Conservation (phyloP, 768 basidiomycete genomes). For the Leccinum uliginosum region DNA sequence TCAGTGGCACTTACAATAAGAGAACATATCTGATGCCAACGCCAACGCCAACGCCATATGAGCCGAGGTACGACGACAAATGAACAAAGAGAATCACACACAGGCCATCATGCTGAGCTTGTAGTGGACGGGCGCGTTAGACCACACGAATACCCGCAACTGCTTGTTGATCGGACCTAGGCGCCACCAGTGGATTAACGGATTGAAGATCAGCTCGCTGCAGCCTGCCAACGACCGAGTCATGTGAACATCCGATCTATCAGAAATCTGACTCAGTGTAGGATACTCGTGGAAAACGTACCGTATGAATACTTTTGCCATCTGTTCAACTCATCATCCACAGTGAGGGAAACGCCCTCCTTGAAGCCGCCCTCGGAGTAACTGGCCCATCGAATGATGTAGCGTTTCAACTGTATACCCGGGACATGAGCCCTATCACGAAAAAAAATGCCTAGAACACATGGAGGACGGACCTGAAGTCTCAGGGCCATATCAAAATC, state of each 20-base stretch:
- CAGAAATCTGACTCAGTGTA: slow-evolving; percentile 32
- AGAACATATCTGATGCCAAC: slow-evolving; percentile 43
- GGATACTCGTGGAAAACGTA: slow-evolving; percentile 7
- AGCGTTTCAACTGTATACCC: slow-evolving; percentile 16
- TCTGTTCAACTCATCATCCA: slow-evolving; percentile 88
- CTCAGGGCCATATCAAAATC: slow-evolving; percentile 67
- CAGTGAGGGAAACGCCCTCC: slow-evolving; percentile 90
- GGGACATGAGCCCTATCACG: background rate
- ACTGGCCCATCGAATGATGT: slow-evolving; percentile 59
- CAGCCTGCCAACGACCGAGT: slow-evolving; percentile 14
- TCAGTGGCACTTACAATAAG: slow-evolving; percentile 38
- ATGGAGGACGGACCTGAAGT: slow-evolving; percentile 36
- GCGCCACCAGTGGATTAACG: slow-evolving; percentile 71
- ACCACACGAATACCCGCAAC: slow-evolving; percentile 75
- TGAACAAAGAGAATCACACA: slow-evolving; percentile 19
- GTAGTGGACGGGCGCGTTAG: slow-evolving; percentile 72
- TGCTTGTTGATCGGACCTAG: slow-evolving; percentile 82
- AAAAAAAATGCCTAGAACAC: background rate
- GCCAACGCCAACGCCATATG: background rate
- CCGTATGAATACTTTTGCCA: slow-evolving; percentile 91
- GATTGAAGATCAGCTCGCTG: slow-evolving; percentile 76
- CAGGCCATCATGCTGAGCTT: slow-evolving; percentile 63
- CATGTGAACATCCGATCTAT: slow-evolving; percentile 30
- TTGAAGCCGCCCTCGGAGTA: slow-evolving; percentile 87
- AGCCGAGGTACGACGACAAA: background rate